Base-by-base conservation (phyloP, 768 basidiomycete genomes). In the Xerocomellus amylosporus region DNA sequence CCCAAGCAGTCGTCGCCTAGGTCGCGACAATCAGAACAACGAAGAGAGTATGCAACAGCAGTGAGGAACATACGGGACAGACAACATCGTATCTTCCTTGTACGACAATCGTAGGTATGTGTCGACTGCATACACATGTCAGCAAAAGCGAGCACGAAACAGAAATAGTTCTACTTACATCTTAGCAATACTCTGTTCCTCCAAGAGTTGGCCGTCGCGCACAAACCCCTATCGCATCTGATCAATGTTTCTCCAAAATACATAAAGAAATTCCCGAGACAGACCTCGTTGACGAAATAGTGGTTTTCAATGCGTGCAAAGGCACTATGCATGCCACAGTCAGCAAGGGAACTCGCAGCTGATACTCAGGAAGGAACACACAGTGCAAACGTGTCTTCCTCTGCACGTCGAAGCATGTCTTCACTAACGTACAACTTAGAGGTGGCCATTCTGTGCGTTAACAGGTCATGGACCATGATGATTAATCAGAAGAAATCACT, bases 261-360 rank as follows among this genome's bases (percentile, higher is more conserved):
- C 37, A 50, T 14, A 45, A 19, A 34, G 34, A 38, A 13, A 17
- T 22, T 30, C 50, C 24, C 1, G 13, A 55, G 38, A 68, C 76
- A 56, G 49, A 88, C 88, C 50, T 82, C 79, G 62, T 94, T 90
- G 48, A 94, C 74, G 64, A 95, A 95, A 70, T 89, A 96, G 64
- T 95, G 92, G 64, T 93, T 93, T 73, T 93, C 93, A 43, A 95
- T 93, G 36, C 85, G 76, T 19, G 92, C 89, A 69, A 93, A 94
- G 0, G 92, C 87, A 52, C 90, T 93, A 49, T 26, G 19, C 15
- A 40, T 37, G 43, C 31, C 34, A 50, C n/a, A 9, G 30, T 57
- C 37, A 55, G 53, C 13, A 49, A 42, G 38, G 24, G 22, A 45
- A 53, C 58, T 24, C 47, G 53, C 41, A 41, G 48, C 2, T 28